Conservation (phyloP, 495 filamentous ascomycete species). For the Neurospora cerealis region DNA sequence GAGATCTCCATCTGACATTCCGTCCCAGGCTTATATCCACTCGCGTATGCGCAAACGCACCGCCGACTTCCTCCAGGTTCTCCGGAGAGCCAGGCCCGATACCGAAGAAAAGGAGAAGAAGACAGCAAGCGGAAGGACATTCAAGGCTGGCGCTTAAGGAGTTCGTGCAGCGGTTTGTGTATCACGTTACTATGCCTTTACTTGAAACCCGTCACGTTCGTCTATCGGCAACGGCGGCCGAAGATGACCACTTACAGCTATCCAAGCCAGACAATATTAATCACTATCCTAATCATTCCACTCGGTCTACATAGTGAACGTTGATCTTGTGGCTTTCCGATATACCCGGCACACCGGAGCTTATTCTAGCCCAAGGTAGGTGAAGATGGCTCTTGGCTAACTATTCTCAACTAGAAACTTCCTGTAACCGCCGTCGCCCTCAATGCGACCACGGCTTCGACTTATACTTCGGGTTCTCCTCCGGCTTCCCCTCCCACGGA, state of each 20-base stretch:
- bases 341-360: not conserved
- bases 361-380: not conserved
- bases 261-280: not conserved
- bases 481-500: constrained; percentile 29
- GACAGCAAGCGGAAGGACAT: constrained; percentile 92
- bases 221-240: not conserved
- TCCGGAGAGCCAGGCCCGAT: constrained; percentile 85
- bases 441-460: constrained; percentile 39
- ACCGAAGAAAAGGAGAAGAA: constrained; percentile 96
- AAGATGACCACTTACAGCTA: not conserved
- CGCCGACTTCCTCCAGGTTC: constrained; percentile 94
- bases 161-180: not conserved
- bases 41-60: constrained; percentile 94
- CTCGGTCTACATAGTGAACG: too few species aligned
- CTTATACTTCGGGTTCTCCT: constrained; percentile 31
- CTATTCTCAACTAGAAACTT: not conserved
- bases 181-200: not conserved
- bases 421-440: not conserved
- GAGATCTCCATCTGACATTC: constrained; percentile 1
- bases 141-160: constrained; percentile 44
- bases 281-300: not conserved
- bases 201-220: not conserved
- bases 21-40: constrained; percentile 80
- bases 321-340: not conserved
- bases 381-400: not conserved